phyloP scores from a whole-genome alignment of 805 yeast genomes.

The Zygosaccharomyces lentus region DNA sequence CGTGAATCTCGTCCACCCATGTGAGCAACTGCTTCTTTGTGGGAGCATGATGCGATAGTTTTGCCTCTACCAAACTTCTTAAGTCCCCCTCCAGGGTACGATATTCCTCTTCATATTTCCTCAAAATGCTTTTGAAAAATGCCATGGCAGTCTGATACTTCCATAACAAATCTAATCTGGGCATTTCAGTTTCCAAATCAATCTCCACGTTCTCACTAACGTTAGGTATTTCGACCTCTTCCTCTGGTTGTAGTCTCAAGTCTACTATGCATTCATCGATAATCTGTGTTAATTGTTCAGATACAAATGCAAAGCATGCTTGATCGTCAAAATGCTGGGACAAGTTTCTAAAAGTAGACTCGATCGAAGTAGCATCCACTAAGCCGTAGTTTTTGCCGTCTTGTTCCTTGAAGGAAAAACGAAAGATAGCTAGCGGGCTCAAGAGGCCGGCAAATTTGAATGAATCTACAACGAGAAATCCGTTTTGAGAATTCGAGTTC shows the following conservation, averaged over 20 bases:
- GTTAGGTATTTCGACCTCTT: constrained; percentile 18
- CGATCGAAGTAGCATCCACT: constrained; percentile 45
- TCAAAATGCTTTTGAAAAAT: constrained; percentile 38
- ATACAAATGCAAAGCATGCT: constrained; percentile 30
- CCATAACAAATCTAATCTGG: constrained; percentile 39
- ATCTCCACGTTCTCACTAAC: constrained; percentile 24
- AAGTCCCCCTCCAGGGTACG: constrained; percentile 26
- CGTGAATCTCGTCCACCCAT: constrained; percentile 37
- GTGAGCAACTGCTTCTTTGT: constrained; percentile 27
- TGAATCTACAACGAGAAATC: constrained; percentile 53
- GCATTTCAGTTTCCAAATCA: constrained; percentile 30
- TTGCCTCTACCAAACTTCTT: constrained; percentile 35
- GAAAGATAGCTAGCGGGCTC: constrained; percentile 39
- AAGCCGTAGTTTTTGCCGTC: constrained; percentile 34
- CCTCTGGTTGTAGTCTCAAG: constrained; percentile 18
- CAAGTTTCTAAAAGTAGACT: constrained; percentile 39
- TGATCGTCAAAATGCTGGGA: constrained; percentile 27
- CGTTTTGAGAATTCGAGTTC: constrained; percentile 62
- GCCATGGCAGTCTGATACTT: constrained; percentile 39
- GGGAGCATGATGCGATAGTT: constrained; percentile 31
- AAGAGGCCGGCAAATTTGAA: constrained; percentile 46
- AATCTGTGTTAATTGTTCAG: constrained; percentile 25
- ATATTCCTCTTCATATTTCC: constrained; percentile 46
- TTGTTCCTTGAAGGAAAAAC: constrained; percentile 39
- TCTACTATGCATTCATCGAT: constrained; percentile 19